These are phyloP conservation scores for Citrullus colocynthis DNA, from an alignment of 306 rosid genomes.

Conservation along the genomic window DNA sequence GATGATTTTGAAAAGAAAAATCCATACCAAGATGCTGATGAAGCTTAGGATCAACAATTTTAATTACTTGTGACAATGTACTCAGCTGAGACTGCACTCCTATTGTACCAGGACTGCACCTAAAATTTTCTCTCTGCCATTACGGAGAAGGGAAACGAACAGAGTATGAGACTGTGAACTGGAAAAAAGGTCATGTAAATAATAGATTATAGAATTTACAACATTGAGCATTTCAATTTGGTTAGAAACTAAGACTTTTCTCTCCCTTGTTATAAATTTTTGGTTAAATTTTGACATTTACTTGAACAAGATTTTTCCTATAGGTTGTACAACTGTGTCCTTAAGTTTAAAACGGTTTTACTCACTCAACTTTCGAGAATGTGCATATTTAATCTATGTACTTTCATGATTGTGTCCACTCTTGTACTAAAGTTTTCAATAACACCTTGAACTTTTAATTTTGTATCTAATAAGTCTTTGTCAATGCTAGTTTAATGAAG, in stretches of 20 bases:
- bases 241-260: not conserved
- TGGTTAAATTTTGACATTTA: not conserved
- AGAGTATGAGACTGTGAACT: not conserved
- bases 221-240: not conserved
- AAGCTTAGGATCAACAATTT: slow-evolving; percentile 79
- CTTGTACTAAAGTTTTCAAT: not conserved
- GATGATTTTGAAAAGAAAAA: not conserved
- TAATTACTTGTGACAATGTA: slow-evolving; percentile 85
- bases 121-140: slow-evolving; percentile 81
- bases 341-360: too few relatives aligned
- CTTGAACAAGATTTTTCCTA: too few relatives aligned
- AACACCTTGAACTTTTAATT: not conserved
- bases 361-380: not conserved
- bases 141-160: not conserved
- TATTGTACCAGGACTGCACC: slow-evolving; percentile 53
- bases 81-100: slow-evolving; percentile 91
- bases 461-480: not conserved
- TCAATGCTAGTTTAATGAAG: not conserved
- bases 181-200: not conserved
- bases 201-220: not conserved
- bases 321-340: too few relatives aligned
- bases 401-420: not conserved
- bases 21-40: slow-evolving; percentile 87
- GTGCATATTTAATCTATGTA: not conserved
- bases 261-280: not conserved